Conservation (phyloP, 2,329 filamentous ascomycete genomes). For the Aspergillus oerlinghausenensis region DNA sequence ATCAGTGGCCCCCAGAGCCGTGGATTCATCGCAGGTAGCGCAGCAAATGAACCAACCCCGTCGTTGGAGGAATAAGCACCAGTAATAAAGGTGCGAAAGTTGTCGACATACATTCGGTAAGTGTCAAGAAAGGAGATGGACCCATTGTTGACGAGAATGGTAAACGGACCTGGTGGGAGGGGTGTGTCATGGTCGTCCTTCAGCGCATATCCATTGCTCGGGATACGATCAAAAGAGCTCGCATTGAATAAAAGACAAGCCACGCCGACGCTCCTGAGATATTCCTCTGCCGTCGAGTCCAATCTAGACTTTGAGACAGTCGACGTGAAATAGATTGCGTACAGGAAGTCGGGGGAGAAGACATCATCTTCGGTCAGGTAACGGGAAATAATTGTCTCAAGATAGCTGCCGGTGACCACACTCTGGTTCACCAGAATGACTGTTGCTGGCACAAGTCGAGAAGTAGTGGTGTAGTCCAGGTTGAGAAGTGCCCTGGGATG, state of each 20-base stretch:
- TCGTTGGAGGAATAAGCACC: slow-evolving; percentile 7
- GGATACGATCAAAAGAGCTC: not conserved
- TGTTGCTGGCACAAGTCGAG: not conserved
- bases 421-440: slow-evolving; percentile 4
- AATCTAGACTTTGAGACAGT: not conserved
- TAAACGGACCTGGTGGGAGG: slow-evolving; percentile 9
- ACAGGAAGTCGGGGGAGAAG: slow-evolving; percentile 5
- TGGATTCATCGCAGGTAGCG: not conserved
- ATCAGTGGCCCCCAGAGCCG: slow-evolving; percentile 4
- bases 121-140: slow-evolving; percentile 5
- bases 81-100: slow-evolving; percentile 8
- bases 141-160: not conserved
- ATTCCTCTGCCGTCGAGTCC: not conserved
- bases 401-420: slow-evolving; percentile 1
- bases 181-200: not conserved
- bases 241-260: slow-evolving; percentile 1
- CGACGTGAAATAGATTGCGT: slow-evolving; percentile 7
- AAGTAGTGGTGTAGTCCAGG: not conserved
- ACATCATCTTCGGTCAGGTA: slow-evolving; percentile 12
- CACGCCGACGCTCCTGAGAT: not conserved
- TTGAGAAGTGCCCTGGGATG: not conserved
- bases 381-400: not conserved
- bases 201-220: not conserved
- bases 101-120: slow-evolving; percentile 10
- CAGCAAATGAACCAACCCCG: not conserved